Evolutionary conservation across 2,329 filamentous ascomycete species (phyloP), one percentile per base, ranked within the genome.

Genomic region (Aspergillaceae sp.): DNA sequence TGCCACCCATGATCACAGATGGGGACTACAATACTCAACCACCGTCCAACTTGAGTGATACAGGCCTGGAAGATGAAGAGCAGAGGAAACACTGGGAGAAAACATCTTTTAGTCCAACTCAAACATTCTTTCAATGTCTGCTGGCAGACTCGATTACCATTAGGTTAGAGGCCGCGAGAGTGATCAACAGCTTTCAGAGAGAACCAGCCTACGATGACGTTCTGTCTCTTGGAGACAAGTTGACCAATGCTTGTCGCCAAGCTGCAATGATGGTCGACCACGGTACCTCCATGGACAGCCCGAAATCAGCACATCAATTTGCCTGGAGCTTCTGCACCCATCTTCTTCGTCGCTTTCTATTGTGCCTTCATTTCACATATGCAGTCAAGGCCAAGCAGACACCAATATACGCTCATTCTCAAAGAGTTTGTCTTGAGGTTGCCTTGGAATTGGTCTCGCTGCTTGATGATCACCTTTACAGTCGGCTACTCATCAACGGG

Each of bases 391-490:
- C 59, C 35, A 49, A 43, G 28, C 36, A n/a, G 4, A 54, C 57
- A 38, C 58, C 56, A 0, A 7, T 58, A 1, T 65, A 54, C 43
- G 56, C 50, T 11, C 52, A 58, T 43, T 65, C 61, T 1, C 46
- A 51, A 5, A 60, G 57, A 38, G 49, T 50, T 1, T 58, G 56
- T 41, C 52, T 63, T 5, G 60, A 61, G 4, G 45, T 52, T 9
- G 52, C 60, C 1, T 43, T 60, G 3, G 55, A 60, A 10, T 29
- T 65, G 1, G 41, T 61, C 4, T 51, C 58, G 4, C 51, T 63
- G 0, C 44, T 59, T 1, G 51, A 57, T 6, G 56, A 64, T 42
- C 19, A 48, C 2, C 43, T 50, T 0, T 65, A 61, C 44, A 28
- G 34, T 29, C 57, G 50, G 3, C 36, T 65, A 3, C 54, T 63